phyloP scores from a whole-genome alignment of 2,329 filamentous ascomycete species.

The Berkeleyomyces basicola region DNA sequence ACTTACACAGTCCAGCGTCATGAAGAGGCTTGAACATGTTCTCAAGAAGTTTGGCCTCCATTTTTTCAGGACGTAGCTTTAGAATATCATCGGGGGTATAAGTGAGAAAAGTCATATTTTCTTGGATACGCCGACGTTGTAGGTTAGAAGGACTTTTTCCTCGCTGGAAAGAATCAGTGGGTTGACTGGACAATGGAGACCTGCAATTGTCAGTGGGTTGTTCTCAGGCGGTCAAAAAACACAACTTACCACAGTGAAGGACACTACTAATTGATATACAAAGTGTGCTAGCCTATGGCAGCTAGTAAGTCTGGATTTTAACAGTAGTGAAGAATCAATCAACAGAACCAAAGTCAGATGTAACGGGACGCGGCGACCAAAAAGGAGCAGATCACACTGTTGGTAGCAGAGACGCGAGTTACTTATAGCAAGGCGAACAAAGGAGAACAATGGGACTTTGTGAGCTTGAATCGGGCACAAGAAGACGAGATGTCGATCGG shows the following conservation, averaged over 20 bases:
- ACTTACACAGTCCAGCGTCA: constrained; percentile 13
- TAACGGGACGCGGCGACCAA: not conserved
- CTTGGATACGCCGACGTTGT: not conserved
- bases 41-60: constrained; percentile 6
- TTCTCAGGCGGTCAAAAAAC: no score
- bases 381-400: not conserved
- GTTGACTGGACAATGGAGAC: not conserved
- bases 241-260: not conserved
- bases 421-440: not conserved
- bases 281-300: not conserved
- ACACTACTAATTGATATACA: not conserved
- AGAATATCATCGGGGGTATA: constrained; percentile 13
- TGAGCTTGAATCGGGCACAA: not conserved
- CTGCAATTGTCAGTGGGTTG: not conserved
- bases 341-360: not conserved
- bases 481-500: not conserved
- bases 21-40: constrained; percentile 13
- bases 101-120: constrained; percentile 7
- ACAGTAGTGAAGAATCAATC: not conserved
- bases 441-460: not conserved
- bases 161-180: not conserved
- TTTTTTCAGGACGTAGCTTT: constrained; percentile 8
- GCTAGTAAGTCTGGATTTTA: not conserved
- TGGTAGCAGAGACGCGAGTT: not conserved
- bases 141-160: not conserved